These are phyloP conservation scores for Leptographium lundbergii DNA, from an alignment of 2,329 filamentous ascomycete genomes.

Conservation along the genomic window DNA sequence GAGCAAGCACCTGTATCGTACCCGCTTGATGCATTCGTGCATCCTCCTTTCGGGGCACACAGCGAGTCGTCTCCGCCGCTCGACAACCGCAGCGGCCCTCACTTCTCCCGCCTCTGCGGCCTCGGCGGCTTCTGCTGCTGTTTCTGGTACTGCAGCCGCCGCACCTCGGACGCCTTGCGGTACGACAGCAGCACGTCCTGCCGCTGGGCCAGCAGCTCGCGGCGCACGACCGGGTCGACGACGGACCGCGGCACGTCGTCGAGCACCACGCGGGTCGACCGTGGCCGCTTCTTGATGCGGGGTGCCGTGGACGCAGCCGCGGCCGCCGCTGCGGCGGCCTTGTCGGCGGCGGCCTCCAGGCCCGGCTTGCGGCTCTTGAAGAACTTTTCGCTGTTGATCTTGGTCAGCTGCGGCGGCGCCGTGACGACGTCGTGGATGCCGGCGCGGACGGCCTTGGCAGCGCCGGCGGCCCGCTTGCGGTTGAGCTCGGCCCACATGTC, in stretches of 20 bases:
- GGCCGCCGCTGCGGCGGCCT: no score
- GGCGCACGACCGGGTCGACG: constrained; percentile 59
- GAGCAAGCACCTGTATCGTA: no score
- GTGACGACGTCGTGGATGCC: constrained; percentile 48
- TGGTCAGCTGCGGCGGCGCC: constrained; percentile 63
- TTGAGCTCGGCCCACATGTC: constrained; percentile 68
- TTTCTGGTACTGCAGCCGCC: constrained; percentile 16
- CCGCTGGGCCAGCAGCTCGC: constrained; percentile 58
- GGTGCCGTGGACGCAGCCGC: no score
- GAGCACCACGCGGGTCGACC: no score
- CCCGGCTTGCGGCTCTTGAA: constrained; percentile 16
- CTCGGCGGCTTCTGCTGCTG: background rate
- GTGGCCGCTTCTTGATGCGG: no score
- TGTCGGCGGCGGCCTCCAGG: background rate
- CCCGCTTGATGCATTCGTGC: background rate
- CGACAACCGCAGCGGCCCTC: background rate
- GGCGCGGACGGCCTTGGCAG: constrained; percentile 17
- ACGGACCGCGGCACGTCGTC: constrained; percentile 52
- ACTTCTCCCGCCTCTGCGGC: background rate
- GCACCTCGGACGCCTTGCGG: constrained; percentile 53
- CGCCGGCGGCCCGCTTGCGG: constrained; percentile 46
- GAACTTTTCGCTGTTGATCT: constrained; percentile 50
- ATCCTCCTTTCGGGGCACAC: no score
- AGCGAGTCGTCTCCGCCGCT: background rate
- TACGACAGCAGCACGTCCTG: constrained; percentile 63